Evolutionary conservation across 345 rosid species (phyloP).

Genomic region (Rhodomyrtus tomentosa): DNA sequence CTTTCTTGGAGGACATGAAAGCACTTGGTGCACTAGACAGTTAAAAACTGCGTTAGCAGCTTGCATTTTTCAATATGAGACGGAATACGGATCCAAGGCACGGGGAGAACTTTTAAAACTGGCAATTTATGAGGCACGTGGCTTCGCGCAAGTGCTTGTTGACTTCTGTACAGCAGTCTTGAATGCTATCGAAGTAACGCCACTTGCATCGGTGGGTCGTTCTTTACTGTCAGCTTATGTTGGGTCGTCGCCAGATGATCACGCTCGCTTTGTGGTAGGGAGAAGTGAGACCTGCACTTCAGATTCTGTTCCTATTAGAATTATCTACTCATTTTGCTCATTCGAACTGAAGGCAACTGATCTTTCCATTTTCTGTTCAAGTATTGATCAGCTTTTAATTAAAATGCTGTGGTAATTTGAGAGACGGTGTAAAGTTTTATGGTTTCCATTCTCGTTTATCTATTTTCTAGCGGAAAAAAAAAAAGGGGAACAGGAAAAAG

Average conservation of each 20-base stretch:
- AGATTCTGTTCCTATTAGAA: neutral
- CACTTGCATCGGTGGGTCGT: neutral
- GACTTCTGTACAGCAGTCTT: neutral
- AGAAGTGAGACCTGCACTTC: neutral
- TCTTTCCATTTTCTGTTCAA: neutral
- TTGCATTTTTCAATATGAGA: neutral
- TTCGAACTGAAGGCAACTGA: neutral
- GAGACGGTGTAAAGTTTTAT: neutral
- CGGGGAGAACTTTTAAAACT: neutral
- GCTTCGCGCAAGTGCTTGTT: neutral
- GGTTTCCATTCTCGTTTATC: neutral
- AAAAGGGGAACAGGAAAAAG: neutral
- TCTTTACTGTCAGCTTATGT: neutral
- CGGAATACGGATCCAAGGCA: neutral
- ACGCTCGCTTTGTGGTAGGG: neutral
- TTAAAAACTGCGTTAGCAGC: conserved; percentile 7
- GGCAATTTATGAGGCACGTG: neutral
- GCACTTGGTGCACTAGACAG: conserved; percentile 95
- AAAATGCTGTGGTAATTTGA: neutral
- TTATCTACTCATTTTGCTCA: neutral
- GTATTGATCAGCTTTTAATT: neutral
- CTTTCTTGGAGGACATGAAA: conserved; percentile 97
- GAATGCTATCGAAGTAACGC: neutral
- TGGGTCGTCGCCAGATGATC: neutral
- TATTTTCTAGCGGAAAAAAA: neutral